Percentiles rank a stretch among this genome's conserved stretches.
These are phyloP conservation scores for Fusarium proliferatum DNA, from an alignment of 2,329 filamentous ascomycete genomes.

Conservation along the genomic window DNA sequence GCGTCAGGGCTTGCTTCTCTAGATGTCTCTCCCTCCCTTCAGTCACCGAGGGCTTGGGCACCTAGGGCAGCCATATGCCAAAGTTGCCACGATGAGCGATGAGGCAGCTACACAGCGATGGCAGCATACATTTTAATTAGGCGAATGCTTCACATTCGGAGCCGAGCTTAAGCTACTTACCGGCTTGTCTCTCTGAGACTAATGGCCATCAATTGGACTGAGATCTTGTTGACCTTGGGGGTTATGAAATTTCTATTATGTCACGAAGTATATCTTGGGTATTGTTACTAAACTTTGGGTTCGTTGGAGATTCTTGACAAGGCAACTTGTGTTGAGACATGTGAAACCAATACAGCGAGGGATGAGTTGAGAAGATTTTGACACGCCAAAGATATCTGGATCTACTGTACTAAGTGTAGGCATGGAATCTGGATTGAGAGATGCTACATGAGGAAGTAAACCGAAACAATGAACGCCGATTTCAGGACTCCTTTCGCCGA, in stretches of 20 bases:
- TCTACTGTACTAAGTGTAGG: slow-evolving; percentile 11
- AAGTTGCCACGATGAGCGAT: slow-evolving; percentile 13
- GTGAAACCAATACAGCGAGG: slow-evolving; percentile 6
- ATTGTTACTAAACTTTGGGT: neutral
- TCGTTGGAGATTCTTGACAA: neutral
- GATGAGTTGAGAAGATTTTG: slow-evolving; percentile 4
- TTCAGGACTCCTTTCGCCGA: slow-evolving; percentile 20
- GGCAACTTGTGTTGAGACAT: neutral
- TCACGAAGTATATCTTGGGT: neutral
- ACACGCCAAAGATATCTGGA: slow-evolving; percentile 17
- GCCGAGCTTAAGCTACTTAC: neutral
- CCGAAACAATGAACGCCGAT: slow-evolving; percentile 22
- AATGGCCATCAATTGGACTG: neutral
- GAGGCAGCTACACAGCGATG: neutral
- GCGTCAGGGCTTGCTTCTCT: slow-evolving; percentile 14
- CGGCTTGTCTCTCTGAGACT: neutral
- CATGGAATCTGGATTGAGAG: neutral
- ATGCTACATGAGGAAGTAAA: slow-evolving; percentile 12
- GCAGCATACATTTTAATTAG: neutral
- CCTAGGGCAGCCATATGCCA: slow-evolving; percentile 5
- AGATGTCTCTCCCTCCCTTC: slow-evolving; percentile 15
- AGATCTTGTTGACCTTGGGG: neutral
- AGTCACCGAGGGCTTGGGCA: slow-evolving; percentile 30
- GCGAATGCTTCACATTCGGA: neutral
- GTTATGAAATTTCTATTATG: neutral